phyloP scores from a whole-genome alignment of 371 early-diverging fungal genomes.

The Mucor velutinosus region DNA sequence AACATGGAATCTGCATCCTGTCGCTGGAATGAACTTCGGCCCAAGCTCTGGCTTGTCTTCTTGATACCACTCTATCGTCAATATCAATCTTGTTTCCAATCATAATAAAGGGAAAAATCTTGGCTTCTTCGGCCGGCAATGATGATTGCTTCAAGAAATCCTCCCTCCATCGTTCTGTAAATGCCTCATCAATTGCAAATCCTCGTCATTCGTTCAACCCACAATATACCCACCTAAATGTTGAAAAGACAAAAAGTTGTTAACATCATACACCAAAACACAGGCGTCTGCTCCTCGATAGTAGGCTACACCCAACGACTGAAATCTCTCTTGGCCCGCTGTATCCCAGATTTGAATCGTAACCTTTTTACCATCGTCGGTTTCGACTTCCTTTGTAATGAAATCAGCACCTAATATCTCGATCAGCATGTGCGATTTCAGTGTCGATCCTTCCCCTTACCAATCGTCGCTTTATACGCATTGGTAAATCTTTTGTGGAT shows the following conservation, averaged over 20 bases:
- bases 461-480: slow-evolving; percentile 98
- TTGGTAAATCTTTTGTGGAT: slow-evolving; percentile 92
- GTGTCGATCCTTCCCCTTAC: slow-evolving; percentile 34
- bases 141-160: slow-evolving; percentile 84
- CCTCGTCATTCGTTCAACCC: neutral
- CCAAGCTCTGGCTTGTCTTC: slow-evolving; percentile 57
- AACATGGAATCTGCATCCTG: slow-evolving; percentile 74
- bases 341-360: slow-evolving; percentile 79
- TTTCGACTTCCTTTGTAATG: slow-evolving; percentile 88
- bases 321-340: slow-evolving; percentile 95
- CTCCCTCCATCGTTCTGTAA: slow-evolving; percentile 83
- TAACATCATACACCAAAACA: slow-evolving; percentile 95
- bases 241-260: slow-evolving; percentile 90
- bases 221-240: slow-evolving; percentile 64
- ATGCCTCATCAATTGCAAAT: neutral
- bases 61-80: slow-evolving; percentile 80
- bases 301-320: slow-evolving; percentile 94
- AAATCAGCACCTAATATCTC: slow-evolving; percentile 76
- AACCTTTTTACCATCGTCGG: slow-evolving; percentile 74
- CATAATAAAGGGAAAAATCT: slow-evolving; percentile 86
- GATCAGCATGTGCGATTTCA: neutral
- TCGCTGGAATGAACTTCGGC: slow-evolving; percentile 49
- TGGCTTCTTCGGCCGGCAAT: slow-evolving; percentile 67
- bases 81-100: slow-evolving; percentile 97
- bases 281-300: slow-evolving; percentile 99